Evolutionary conservation across 768 basidiomycete genomes (phyloP).

Genomic region (Russula ochroleuca): DNA sequence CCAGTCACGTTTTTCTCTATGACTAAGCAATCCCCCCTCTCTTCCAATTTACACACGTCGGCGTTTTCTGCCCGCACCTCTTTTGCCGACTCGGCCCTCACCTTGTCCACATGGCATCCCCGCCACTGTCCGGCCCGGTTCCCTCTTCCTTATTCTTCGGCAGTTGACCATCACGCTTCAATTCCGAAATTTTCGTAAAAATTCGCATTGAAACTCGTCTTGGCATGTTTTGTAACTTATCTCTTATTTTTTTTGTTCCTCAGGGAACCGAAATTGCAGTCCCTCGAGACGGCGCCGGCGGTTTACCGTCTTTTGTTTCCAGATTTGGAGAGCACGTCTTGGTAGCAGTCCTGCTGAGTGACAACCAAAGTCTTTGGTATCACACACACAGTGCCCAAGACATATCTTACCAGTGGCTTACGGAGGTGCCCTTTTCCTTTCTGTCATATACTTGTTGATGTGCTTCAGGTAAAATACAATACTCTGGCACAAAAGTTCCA

Average conservation of each 20-base stretch:
- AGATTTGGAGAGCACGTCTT: too few species aligned
- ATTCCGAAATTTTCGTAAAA: not conserved
- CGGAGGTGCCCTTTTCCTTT: too few species aligned
- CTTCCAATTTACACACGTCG: constrained; percentile 18
- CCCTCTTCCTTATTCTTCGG: too few species aligned
- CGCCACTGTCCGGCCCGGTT: constrained; percentile 6
- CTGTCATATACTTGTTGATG: too few species aligned
- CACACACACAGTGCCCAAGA: too few species aligned
- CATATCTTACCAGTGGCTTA: too few species aligned
- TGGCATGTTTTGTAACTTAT: not conserved
- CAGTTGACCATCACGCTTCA: too few species aligned
- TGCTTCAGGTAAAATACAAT: too few species aligned
- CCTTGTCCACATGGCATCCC: constrained; percentile 7
- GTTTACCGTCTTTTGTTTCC: too few species aligned
- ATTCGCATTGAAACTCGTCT: not conserved
- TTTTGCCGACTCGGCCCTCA: constrained; percentile 12
- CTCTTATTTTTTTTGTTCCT: not conserved
- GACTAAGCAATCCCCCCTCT: too few species aligned
- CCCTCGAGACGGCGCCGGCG: not conserved
- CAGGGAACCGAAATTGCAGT: not conserved
- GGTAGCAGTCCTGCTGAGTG: too few species aligned
- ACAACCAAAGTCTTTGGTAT: not conserved
- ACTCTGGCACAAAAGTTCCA: too few species aligned
- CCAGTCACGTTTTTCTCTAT: not conserved
- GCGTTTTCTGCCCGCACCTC: constrained; percentile 9